These are phyloP conservation scores for Coniosporium tulheliwenetii DNA, from an alignment of 2,329 filamentous ascomycete genomes.

Conservation along the genomic window DNA sequence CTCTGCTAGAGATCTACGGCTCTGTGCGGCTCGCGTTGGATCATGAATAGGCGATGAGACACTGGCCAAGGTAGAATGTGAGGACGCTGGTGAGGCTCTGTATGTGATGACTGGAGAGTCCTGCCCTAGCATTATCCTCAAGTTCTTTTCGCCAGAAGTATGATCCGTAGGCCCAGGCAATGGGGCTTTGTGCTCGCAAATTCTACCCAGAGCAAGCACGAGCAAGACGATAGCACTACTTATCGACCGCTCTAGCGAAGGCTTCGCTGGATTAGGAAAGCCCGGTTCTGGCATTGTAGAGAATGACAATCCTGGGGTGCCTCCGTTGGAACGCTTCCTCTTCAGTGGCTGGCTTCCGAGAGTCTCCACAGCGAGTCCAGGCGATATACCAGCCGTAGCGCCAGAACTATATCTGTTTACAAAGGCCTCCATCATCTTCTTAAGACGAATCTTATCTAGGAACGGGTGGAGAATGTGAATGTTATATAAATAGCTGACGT, in stretches of 20 bases:
- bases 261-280: too few relatives aligned
- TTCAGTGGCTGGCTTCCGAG: not conserved
- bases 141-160: not conserved
- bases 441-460: constrained; percentile 37
- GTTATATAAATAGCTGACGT: constrained; percentile 40
- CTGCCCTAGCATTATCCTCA: constrained; percentile 4
- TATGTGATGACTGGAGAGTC: constrained; percentile 15
- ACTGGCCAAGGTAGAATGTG: constrained; percentile 15
- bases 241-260: constrained; percentile 41
- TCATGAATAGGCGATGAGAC: constrained; percentile 13
- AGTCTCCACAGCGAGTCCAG: constrained; percentile 9
- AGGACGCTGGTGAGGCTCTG: constrained; percentile 22
- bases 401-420: constrained; percentile 28
- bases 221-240: constrained; percentile 70
- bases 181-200: constrained; percentile 42
- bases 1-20: constrained; percentile 14
- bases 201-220: constrained; percentile 73
- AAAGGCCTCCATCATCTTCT: constrained; percentile 35
- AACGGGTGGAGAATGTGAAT: constrained; percentile 52
- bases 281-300: too few relatives aligned
- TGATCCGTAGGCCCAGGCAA: constrained; percentile 33
- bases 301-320: constrained; percentile 1
- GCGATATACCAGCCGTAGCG: constrained; percentile 4
- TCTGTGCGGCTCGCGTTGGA: constrained; percentile 7
- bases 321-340: constrained; percentile 18